Evolutionary conservation across 495 filamentous ascomycete species (phyloP).

Genomic region (Lasiosphaeria hispida): DNA sequence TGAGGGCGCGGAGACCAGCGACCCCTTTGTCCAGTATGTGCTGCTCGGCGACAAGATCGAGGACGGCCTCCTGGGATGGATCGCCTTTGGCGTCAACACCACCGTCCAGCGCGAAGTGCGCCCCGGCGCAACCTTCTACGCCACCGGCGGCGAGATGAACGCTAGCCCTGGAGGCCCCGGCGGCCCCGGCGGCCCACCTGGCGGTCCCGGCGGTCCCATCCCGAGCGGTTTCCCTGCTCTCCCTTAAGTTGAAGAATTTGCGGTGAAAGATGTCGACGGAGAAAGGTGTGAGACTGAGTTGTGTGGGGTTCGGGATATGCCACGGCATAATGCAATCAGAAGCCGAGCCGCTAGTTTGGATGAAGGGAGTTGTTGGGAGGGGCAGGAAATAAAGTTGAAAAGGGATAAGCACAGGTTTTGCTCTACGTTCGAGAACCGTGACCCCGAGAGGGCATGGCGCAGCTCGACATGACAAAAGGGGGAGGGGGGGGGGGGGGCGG

Average conservation of each 20-base stretch:
- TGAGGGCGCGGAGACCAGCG: constrained; percentile 42
- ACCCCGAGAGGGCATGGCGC: no score
- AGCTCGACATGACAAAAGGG: no score
- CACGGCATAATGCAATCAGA: no score
- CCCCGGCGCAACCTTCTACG: background rate
- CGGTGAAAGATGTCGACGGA: no score
- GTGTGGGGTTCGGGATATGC: no score
- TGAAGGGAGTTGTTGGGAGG: no score
- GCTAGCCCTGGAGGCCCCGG: background rate
- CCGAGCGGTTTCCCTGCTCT: background rate
- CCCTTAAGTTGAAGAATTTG: background rate
- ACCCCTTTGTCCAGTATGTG: constrained; percentile 56
- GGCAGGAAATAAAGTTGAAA: no score
- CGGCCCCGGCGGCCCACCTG: background rate
- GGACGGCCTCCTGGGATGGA: constrained; percentile 57
- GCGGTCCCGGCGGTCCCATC: background rate
- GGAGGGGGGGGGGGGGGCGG: no score
- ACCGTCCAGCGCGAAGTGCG: constrained; percentile 11
- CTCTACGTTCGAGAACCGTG: no score
- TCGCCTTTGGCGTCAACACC: constrained; percentile 53
- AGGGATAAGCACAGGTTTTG: no score
- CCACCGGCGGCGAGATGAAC: background rate
- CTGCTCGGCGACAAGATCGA: constrained; percentile 50
- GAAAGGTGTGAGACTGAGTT: no score
- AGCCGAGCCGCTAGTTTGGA: no score